These are phyloP conservation scores for Aspergillus bertholletiae DNA, from an alignment of 495 filamentous ascomycete genomes.

Conservation along the genomic window DNA sequence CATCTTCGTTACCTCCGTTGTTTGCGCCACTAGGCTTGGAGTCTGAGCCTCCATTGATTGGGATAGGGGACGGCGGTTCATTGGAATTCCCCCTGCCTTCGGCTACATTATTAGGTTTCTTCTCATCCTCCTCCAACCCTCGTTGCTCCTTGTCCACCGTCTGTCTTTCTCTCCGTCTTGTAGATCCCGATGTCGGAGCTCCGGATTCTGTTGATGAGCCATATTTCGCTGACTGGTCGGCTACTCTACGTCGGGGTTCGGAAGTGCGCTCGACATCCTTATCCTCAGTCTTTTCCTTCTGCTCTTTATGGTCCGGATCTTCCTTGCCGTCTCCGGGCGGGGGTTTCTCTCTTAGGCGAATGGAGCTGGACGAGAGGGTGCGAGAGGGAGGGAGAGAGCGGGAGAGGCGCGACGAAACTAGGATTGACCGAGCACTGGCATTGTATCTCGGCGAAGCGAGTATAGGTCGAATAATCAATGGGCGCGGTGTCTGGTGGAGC, in stretches of 20 bases:
- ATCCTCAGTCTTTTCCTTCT: conserved; percentile 29
- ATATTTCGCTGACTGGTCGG: conserved; percentile 33
- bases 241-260: conserved; percentile 32
- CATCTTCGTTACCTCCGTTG: conserved; percentile 47
- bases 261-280: conserved; percentile 29
- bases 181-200: conserved; percentile 28
- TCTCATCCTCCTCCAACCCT: conserved; percentile 37
- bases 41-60: conserved; percentile 37
- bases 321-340: conserved; percentile 36
- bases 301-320: conserved; percentile 29
- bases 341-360: conserved; percentile 41
- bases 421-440: conserved; percentile 31
- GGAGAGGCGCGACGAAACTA: conserved; percentile 26
- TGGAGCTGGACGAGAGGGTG: conserved; percentile 41
- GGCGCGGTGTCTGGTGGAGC: conserved; percentile 44
- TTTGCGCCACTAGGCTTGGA: conserved; percentile 48
- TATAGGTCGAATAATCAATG: conserved; percentile 31
- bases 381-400: conserved; percentile 32
- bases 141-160: conserved; percentile 38
- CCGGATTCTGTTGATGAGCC: conserved; percentile 23
- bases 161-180: conserved; percentile 37
- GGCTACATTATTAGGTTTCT: conserved; percentile 32
- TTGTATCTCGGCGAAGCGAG: conserved; percentile 34
- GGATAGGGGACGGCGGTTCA: conserved; percentile 47
- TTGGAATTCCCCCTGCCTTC: conserved; percentile 40